Conservation (phyloP, 2,329 filamentous ascomycete species). For the Metarhizium brunneum region DNA sequence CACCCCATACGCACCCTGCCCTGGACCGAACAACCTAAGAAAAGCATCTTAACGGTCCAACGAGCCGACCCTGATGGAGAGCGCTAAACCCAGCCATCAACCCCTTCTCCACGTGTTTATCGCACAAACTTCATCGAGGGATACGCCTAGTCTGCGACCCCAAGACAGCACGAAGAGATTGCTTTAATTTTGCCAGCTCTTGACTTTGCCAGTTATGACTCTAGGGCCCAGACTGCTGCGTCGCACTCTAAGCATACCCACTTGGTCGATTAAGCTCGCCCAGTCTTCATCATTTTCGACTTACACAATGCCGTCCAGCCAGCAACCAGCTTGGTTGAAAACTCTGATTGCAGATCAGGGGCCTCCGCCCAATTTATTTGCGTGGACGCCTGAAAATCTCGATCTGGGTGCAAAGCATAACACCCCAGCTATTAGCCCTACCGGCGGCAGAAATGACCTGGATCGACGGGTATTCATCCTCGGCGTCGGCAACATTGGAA, state of each 20-base stretch:
- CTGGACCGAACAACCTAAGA: neutral
- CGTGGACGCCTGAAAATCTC: constrained; percentile 25
- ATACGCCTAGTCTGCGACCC: neutral
- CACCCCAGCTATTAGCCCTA: constrained; percentile 5
- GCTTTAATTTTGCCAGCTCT: neutral
- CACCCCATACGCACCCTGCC: neutral
- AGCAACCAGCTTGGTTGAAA: constrained; percentile 21
- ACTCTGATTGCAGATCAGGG: constrained; percentile 15
- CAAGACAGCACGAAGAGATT: too few species aligned
- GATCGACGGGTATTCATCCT: constrained; percentile 61
- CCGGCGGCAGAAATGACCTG: constrained; percentile 7
- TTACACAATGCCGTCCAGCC: neutral
- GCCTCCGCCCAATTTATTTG: constrained; percentile 25
- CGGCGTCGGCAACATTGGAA: constrained; percentile 73
- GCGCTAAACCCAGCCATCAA: neutral
- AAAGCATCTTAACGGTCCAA: neutral
- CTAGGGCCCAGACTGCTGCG: neutral
- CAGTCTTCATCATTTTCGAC: neutral
- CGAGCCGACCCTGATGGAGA: neutral
- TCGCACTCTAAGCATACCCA: neutral
- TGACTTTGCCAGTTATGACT: neutral
- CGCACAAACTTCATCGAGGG: neutral
- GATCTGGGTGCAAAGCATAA: neutral
- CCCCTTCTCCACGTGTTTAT: neutral
- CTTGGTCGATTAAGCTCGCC: neutral